phyloP scores from a whole-genome alignment of 257 asterid species.

The Solanum chmielewskii region DNA sequence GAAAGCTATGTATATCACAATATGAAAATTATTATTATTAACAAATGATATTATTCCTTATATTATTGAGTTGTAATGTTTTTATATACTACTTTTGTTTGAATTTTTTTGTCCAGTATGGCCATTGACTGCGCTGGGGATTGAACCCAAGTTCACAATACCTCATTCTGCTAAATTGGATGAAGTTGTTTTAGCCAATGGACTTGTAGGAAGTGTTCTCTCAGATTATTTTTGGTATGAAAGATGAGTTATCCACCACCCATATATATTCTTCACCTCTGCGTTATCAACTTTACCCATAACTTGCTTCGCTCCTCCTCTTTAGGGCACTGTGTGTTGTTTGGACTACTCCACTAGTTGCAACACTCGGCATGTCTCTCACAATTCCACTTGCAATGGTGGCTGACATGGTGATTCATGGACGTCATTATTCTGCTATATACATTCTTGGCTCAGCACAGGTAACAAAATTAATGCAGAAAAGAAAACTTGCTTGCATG shows the following conservation, averaged over 20 bases:
- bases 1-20: not conserved
- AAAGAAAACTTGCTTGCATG: not conserved
- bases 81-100: not conserved
- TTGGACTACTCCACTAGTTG: conserved; percentile 98
- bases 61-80: not conserved
- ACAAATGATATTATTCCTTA: not conserved
- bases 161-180: conserved; percentile 89
- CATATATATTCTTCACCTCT: not conserved
- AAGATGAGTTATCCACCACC: not conserved
- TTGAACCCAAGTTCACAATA: conserved; percentile 85
- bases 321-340: conserved; percentile 94
- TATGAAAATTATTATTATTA: not conserved
- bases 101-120: conserved; percentile 49
- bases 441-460: conserved; percentile 87
- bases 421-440: conserved; percentile 86
- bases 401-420: conserved; percentile 95
- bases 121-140: conserved; percentile 94
- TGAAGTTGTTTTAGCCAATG: conserved; percentile 89
- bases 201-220: conserved; percentile 83
- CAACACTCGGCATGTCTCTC: conserved; percentile 96
- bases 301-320: not conserved
- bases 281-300: not conserved
- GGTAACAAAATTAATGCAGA: conserved; percentile 28
- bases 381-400: conserved; percentile 98
- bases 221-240: conserved; percentile 93